Evolutionary conservation across 768 basidiomycete species (phyloP), one percentile per base, ranked within the genome.

Genomic region (Leccinum obscurum): DNA sequence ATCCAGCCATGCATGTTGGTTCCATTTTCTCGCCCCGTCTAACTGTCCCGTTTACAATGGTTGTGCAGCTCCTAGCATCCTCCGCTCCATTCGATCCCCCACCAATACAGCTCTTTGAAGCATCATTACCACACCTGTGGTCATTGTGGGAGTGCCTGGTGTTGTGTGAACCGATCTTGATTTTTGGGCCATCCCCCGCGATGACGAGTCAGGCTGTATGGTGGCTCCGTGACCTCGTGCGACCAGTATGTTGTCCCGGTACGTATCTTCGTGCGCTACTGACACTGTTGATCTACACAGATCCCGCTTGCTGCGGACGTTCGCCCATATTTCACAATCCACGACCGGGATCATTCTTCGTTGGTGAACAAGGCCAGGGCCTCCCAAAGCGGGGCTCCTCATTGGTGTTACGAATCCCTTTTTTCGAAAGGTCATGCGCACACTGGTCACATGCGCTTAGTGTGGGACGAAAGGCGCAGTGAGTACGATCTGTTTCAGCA

Each of bases 311-410:
- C 88, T 0, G 85, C 85, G 1, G 95, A 99, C 68, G 85, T 93
- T 66, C 83, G 96, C 9, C 96, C 96, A 0, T 99, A 96, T 73
- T 91, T 98, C 64, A 97, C 96, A 15, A 94, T 99, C 66, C 96
- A 98, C 71, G 96, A 98, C 68, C 82, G 82, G n/a, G 95, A 97
- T 61, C 86, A 89, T 63, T 66, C 81, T 3, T 68, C 81, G 2
- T 73, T 99, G 13, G 87, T 97, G 48, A 94, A 93, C 70, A 87
- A 87, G 62, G 84, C 90, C 32, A n/a, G n/a, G n/a, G n/a, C 84
- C 87, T n/a, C 93, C 92, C 1, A 86, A 86, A 71, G 74, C 87
- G 1, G 93, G 93, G 1, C 72, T 92, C 3, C 65, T 96, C 6
- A 71, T 96, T 3, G 92, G 94, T 9, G 90, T 93, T 9, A 96